Evolutionary conservation across 257 asterid species (phyloP).

Genomic region (Solanum tacnaense): DNA sequence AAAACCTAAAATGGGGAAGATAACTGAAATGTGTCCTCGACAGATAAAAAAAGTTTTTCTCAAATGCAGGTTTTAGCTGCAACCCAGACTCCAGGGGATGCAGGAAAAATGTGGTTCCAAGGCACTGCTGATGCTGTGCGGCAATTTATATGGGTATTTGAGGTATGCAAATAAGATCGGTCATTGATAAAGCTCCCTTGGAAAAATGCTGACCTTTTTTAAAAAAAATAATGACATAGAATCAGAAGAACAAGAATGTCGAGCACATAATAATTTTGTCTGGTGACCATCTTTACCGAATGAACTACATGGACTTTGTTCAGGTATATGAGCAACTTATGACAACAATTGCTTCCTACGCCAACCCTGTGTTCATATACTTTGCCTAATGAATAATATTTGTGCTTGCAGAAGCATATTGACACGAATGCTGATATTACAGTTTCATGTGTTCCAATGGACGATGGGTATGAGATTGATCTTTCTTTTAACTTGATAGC

Average conservation of each 20-base stretch:
- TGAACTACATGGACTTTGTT: slow-evolving; percentile 96
- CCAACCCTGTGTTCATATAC: background rate
- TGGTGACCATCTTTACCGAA: slow-evolving; percentile 93
- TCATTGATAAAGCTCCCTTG: background rate
- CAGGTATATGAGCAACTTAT: slow-evolving; percentile 45
- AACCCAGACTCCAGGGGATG: slow-evolving; percentile 92
- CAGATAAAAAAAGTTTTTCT: background rate
- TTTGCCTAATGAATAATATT: background rate
- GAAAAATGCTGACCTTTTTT: background rate
- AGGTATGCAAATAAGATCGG: slow-evolving; percentile 32
- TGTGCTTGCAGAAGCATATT: slow-evolving; percentile 69
- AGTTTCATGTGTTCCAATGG: slow-evolving; percentile 92
- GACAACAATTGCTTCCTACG: background rate
- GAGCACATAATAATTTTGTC: slow-evolving; percentile 78
- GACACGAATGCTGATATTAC: slow-evolving; percentile 90
- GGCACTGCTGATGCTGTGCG: slow-evolving; percentile 99
- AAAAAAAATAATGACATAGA: slow-evolving; percentile 25
- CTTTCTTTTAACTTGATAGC: background rate
- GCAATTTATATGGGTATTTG: slow-evolving; percentile 86
- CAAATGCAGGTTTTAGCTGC: slow-evolving; percentile 83
- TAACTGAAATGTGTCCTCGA: background rate
- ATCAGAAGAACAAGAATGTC: slow-evolving; percentile 62
- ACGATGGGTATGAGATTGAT: slow-evolving; percentile 47
- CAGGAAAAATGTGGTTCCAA: slow-evolving; percentile 89
- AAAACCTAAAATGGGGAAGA: background rate